A percentile compares a stretch with the other conserved stretches of the same genome.
These are phyloP conservation scores for Globisporangium emineosum DNA, from an alignment of 352 stramenopile genomes.

Conservation along the genomic window DNA sequence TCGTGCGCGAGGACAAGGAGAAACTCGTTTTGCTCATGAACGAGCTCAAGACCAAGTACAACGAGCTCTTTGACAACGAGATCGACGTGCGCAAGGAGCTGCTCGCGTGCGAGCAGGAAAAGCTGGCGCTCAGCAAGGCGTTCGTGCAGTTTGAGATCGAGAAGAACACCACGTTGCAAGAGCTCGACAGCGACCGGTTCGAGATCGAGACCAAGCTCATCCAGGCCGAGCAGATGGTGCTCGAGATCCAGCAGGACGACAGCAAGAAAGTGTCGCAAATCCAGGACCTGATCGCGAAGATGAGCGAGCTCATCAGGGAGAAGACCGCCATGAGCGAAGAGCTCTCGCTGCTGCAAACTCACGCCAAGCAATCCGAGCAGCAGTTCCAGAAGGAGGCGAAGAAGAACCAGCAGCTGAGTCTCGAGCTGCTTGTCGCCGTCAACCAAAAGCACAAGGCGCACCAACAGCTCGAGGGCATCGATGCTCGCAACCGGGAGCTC, in stretches of 20 bases:
- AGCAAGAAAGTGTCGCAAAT: conserved; percentile 48
- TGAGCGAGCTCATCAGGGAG: conserved; percentile 48
- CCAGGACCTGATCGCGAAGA: conserved; percentile 52
- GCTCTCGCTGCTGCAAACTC: conserved; percentile 34
- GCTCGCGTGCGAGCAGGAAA: conserved; percentile 61
- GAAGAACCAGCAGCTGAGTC: conserved; percentile 68
- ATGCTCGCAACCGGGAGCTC: conserved; percentile 19
- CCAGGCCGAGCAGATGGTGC: conserved; percentile 53
- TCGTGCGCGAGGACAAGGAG: conserved; percentile 54
- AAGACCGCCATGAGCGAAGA: conserved; percentile 36
- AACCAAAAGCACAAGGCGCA: conserved; percentile 61
- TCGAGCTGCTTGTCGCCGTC: conserved; percentile 62
- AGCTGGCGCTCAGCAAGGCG: conserved; percentile 59
- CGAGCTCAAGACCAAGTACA: conserved; percentile 58
- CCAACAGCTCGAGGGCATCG: conserved; percentile 28
- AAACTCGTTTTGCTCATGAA: conserved; percentile 30
- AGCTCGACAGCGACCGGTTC: conserved; percentile 57
- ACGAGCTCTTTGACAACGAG: conserved; percentile 60
- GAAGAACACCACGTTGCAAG: conserved; percentile 33
- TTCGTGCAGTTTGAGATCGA: conserved; percentile 69
- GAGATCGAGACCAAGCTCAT: conserved; percentile 61
- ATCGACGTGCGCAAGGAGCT: conserved; percentile 56
- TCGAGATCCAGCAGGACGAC: conserved; percentile 65
- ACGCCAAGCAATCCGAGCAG: conserved; percentile 28
- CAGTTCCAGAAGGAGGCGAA: conserved; percentile 33